Evolutionary conservation across 2,329 filamentous ascomycete genomes (phyloP).

Genomic region (Clonostachys rosea): DNA sequence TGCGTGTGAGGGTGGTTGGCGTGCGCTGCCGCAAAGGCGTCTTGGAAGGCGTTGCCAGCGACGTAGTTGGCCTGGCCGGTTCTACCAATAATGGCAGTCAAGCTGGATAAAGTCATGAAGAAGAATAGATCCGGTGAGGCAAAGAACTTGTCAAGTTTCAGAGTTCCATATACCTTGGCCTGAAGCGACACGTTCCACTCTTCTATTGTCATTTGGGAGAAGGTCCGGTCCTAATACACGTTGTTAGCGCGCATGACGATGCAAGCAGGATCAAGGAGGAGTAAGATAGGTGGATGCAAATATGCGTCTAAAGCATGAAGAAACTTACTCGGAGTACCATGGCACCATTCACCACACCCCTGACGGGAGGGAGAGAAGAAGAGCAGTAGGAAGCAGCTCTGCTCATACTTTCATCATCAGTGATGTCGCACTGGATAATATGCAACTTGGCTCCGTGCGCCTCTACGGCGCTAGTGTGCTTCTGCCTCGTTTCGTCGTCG

Average conservation of each 20-base stretch:
- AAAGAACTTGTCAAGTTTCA: slow-evolving; percentile 22
- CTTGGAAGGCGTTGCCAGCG: slow-evolving; percentile 22
- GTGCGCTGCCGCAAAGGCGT: slow-evolving; percentile 14
- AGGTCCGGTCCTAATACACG: neutral
- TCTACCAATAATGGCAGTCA: slow-evolving; percentile 23
- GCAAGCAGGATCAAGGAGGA: neutral
- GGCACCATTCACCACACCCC: slow-evolving; percentile 34
- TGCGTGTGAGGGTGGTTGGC: neutral
- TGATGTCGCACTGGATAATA: slow-evolving; percentile 10
- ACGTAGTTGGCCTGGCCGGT: slow-evolving; percentile 33
- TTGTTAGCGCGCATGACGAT: neutral
- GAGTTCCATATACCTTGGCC: slow-evolving; percentile 22
- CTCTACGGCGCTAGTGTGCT: slow-evolving; percentile 1
- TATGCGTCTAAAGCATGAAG: no score
- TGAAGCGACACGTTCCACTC: neutral
- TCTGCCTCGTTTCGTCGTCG: neutral
- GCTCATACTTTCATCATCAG: slow-evolving; percentile 6
- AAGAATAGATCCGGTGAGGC: slow-evolving; percentile 21
- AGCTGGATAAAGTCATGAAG: slow-evolving; percentile 28
- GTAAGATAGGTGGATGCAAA: no score
- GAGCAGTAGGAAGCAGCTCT: slow-evolving; percentile 3
- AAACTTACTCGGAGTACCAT: slow-evolving; percentile 25
- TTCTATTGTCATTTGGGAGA: neutral
- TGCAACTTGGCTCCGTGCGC: neutral
- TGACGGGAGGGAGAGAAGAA: slow-evolving; percentile 20